These are phyloP conservation scores for Glutinoglossum americanum DNA, from an alignment of 495 filamentous ascomycete species.

Conservation along the genomic window DNA sequence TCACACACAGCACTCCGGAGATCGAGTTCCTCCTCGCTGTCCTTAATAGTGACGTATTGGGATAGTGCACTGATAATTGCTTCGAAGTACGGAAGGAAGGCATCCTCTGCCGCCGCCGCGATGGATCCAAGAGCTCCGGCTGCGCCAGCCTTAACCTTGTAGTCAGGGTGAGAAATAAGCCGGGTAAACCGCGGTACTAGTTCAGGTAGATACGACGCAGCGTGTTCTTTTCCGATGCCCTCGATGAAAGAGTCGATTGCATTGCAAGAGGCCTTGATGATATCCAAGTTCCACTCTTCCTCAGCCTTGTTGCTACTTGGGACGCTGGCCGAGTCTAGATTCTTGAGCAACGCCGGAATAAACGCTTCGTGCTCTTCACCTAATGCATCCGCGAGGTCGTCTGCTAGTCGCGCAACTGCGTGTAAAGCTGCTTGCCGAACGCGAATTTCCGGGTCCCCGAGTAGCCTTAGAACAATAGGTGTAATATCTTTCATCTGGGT, in stretches of 20 bases:
- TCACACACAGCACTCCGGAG: conserved; percentile 77
- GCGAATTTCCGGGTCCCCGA: conserved; percentile 58
- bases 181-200: conserved; percentile 64
- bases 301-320: conserved; percentile 25
- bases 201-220: conserved; percentile 57
- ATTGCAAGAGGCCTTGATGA: conserved; percentile 73
- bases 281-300: conserved; percentile 51
- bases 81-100: conserved; percentile 78
- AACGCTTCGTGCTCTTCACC: conserved; percentile 60
- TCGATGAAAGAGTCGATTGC: conserved; percentile 83
- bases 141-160: conserved; percentile 73
- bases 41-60: conserved; percentile 66
- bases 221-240: conserved; percentile 65
- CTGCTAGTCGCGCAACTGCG: conserved; percentile 68
- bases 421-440: conserved; percentile 76
- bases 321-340: conserved; percentile 55
- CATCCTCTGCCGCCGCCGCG: conserved; percentile 57
- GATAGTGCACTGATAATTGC: conserved; percentile 69
- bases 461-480: conserved; percentile 63
- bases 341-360: conserved; percentile 66
- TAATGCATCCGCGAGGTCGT: conserved; percentile 80
- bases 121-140: conserved; percentile 79
- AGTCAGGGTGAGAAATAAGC: conserved; percentile 62
- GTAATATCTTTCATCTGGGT: conserved; percentile 74
- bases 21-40: conserved; percentile 71